These are phyloP conservation scores for Aphanomyces invadans DNA, from an alignment of 352 stramenopile genomes.

Conservation along the genomic window DNA sequence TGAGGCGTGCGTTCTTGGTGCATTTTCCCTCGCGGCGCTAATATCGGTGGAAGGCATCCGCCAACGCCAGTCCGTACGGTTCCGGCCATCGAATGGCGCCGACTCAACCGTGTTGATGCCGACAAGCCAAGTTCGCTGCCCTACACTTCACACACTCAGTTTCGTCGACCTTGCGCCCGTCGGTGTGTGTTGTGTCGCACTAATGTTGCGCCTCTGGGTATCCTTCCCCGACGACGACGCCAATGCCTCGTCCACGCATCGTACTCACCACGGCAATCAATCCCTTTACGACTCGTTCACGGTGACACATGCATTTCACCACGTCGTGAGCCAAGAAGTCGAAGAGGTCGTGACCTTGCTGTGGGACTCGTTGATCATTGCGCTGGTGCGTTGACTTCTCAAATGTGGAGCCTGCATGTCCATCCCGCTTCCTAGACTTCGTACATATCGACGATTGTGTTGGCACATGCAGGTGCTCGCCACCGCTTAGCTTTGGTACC, in stretches of 20 bases:
- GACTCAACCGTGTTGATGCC: no score
- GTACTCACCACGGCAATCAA: background rate
- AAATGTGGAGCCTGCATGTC: background rate
- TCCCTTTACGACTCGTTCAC: background rate
- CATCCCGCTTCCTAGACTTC: background rate
- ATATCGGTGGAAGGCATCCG: background rate
- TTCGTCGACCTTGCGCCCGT: background rate
- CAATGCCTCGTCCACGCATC: background rate
- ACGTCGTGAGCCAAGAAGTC: constrained; percentile 4
- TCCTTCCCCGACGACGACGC: background rate
- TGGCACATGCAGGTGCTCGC: background rate
- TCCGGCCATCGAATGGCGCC: no score
- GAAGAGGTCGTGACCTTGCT: background rate
- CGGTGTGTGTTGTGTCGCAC: background rate
- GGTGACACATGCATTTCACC: background rate
- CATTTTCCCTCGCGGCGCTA: background rate
- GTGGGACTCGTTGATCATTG: background rate
- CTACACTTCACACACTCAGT: background rate
- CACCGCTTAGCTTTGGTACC: background rate
- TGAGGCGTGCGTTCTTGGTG: background rate
- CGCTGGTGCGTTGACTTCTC: background rate
- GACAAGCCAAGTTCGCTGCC: no score
- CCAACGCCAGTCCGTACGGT: background rate
- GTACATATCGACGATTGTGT: constrained; percentile 4
- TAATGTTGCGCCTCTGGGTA: background rate